Evolutionary conservation across 148 eudicot genomes (phyloP).

Genomic region (Beta vulgaris): DNA sequence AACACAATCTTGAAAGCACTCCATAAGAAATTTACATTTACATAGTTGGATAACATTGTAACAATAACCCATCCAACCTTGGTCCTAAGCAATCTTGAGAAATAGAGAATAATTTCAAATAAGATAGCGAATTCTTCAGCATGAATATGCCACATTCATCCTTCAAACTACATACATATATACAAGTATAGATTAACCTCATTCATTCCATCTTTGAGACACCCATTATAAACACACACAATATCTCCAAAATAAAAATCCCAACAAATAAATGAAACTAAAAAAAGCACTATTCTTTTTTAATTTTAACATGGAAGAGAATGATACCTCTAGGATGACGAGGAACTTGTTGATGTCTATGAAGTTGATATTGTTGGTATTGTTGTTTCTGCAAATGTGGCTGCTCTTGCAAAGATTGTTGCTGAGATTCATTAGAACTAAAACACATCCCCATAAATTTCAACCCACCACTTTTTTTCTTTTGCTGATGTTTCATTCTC

Average conservation of each 20-base stretch:
- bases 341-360: slow-evolving; percentile 18
- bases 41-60: neutral
- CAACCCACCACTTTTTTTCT: slow-evolving; percentile 39
- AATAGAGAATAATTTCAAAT: neutral
- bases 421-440: slow-evolving; percentile 38
- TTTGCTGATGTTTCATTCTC: slow-evolving; percentile 37
- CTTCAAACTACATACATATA: neutral
- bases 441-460: slow-evolving; percentile 60
- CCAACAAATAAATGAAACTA: too few relatives aligned
- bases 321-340: slow-evolving; percentile 19
- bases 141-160: neutral
- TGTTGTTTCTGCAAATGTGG: slow-evolving; percentile 18
- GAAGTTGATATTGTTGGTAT: slow-evolving; percentile 1
- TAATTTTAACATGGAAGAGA: neutral
- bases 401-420: slow-evolving; percentile 23
- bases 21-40: neutral
- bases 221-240: neutral
- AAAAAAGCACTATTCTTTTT: too few relatives aligned
- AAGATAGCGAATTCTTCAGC: too few relatives aligned
- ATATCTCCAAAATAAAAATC: neutral
- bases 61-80: neutral
- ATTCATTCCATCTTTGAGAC: neutral
- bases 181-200: too few relatives aligned
- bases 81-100: neutral
- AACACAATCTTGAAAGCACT: neutral